phyloP scores from a whole-genome alignment of 1,284 basidiomycete species.

The Heterobasidion annosum region DNA sequence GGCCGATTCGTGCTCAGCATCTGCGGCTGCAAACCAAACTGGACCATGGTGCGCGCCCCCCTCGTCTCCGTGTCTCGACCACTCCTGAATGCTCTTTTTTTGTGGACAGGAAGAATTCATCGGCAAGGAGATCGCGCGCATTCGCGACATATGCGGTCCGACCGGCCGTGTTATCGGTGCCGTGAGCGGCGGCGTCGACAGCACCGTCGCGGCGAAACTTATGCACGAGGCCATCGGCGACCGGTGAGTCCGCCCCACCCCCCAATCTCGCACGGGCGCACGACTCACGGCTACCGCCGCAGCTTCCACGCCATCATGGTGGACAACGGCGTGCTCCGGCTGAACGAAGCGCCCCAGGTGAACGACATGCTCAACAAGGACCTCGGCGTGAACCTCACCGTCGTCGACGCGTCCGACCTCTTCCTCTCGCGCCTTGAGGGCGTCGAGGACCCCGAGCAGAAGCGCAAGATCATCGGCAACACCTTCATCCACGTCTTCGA shows the following conservation, averaged over 20 bases:
- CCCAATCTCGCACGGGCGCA: background rate
- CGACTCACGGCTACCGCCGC: background rate
- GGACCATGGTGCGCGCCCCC: slow-evolving; percentile 79
- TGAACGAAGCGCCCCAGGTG: slow-evolving; percentile 92
- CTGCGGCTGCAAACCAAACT: slow-evolving; percentile 76
- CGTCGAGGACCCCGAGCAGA: slow-evolving; percentile 94
- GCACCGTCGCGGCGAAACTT: slow-evolving; percentile 95
- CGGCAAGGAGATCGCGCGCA: slow-evolving; percentile 93
- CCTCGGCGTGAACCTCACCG: slow-evolving; percentile 93
- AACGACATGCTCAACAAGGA: slow-evolving; percentile 90
- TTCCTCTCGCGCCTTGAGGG: slow-evolving; percentile 89
- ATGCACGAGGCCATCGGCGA: slow-evolving; percentile 99
- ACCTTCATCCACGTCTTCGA: slow-evolving; percentile 99
- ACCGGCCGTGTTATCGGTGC: slow-evolving; percentile 97
- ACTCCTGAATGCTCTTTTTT: slow-evolving; percentile 1
- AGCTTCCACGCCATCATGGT: slow-evolving; percentile 99
- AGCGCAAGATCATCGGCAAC: slow-evolving; percentile 98
- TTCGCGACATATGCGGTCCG: slow-evolving; percentile 91
- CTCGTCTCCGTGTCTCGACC: slow-evolving; percentile 4
- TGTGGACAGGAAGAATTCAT: slow-evolving; percentile 84
- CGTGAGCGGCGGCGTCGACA: slow-evolving; percentile 96
- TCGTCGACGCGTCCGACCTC: slow-evolving; percentile 91
- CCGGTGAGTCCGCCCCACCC: slow-evolving; percentile 38
- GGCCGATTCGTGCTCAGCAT: slow-evolving; percentile 82
- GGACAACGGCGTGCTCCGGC: slow-evolving; percentile 94